Evolutionary conservation across 495 filamentous ascomycete genomes (phyloP).

Genomic region (Opeltia flavorubescens): DNA sequence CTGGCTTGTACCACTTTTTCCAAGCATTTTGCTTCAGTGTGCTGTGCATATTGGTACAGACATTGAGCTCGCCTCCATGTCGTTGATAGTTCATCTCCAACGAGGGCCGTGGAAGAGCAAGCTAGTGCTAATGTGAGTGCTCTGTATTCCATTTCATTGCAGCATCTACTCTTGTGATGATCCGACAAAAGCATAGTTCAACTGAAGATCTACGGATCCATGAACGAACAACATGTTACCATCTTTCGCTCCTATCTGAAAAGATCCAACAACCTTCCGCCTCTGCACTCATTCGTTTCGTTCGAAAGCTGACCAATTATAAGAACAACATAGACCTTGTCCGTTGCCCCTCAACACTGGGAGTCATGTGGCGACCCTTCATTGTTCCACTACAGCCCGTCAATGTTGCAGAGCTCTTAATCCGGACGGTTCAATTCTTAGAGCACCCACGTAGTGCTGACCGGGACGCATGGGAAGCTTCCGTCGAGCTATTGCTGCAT

Average conservation of each 20-base stretch:
- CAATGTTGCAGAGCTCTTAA: background rate
- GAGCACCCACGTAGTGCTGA: background rate
- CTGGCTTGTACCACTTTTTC: too few species aligned
- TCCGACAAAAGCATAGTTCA: conserved; percentile 17
- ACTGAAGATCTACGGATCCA: conserved; percentile 13
- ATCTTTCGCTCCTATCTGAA: conserved; percentile 19
- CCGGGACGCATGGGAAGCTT: background rate
- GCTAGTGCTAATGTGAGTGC: too few species aligned
- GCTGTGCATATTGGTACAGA: too few species aligned
- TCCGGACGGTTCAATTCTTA: background rate
- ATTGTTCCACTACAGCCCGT: background rate
- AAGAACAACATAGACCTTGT: too few species aligned
- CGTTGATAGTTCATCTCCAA: too few species aligned
- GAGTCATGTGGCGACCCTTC: too few species aligned
- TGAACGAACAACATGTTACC: conserved; percentile 16
- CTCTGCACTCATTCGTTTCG: background rate
- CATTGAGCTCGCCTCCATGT: too few species aligned
- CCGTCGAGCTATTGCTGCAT: background rate
- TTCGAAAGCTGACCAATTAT: too few species aligned
- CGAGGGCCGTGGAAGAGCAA: too few species aligned
- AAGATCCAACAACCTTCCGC: background rate
- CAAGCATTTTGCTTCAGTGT: too few species aligned
- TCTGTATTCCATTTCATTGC: too few species aligned
- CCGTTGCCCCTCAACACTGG: too few species aligned
- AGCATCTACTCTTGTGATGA: conserved; percentile 14